phyloP scores from a whole-genome alignment of 2,329 filamentous ascomycete species.

The Plectosphaerella plurivora region DNA sequence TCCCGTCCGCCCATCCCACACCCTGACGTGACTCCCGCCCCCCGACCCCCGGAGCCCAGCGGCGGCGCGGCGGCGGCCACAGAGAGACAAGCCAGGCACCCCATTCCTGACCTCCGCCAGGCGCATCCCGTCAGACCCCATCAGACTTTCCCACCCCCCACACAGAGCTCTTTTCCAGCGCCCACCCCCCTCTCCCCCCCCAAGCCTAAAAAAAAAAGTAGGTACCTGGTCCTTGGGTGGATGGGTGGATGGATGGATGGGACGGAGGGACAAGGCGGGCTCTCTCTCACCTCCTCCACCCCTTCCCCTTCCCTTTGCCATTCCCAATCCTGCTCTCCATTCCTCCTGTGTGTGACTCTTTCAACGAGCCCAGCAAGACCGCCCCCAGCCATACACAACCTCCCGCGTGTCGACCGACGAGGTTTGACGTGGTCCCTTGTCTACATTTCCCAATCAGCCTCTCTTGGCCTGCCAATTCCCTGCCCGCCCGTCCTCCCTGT shows the following conservation, averaged over 20 bases:
- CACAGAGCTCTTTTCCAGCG: too few species aligned
- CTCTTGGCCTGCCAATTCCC: constrained; percentile 1
- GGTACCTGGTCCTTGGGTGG: neutral
- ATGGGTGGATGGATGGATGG: neutral
- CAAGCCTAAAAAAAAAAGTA: too few species aligned
- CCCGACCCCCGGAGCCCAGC: too few species aligned
- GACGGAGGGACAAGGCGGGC: neutral
- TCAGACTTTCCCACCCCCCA: too few species aligned
- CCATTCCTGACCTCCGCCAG: too few species aligned
- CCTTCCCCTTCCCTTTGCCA: neutral
- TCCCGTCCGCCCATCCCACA: too few species aligned
- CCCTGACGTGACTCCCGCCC: too few species aligned
- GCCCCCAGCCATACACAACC: neutral
- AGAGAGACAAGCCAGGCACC: too few species aligned
- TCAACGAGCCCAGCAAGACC: neutral
- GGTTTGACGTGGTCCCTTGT: constrained; percentile 1
- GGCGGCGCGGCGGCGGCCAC: too few species aligned
- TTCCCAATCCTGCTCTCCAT: constrained; percentile 2
- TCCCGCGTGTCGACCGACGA: neutral
- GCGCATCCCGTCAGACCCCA: too few species aligned
- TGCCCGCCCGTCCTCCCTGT: neutral
- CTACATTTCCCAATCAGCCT: neutral
- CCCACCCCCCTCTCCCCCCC: too few species aligned
- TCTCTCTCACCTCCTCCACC: neutral
- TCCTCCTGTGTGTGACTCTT: neutral